Base-by-base conservation (phyloP, 441 rosid genomes). In the Lepidium campestre region DNA sequence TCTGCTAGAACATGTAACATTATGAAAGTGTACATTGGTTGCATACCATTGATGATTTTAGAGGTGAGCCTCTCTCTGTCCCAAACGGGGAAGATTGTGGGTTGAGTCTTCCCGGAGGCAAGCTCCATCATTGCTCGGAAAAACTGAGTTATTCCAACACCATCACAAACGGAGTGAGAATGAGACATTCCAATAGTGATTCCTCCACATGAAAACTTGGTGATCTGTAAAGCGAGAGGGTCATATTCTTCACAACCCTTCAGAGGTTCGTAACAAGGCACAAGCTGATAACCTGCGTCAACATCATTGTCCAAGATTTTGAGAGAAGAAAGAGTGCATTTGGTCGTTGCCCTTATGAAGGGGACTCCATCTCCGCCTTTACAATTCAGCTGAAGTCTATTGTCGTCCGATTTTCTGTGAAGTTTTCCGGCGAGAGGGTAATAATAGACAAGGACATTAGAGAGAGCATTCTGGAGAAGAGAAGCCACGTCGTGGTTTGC, bases 121-220 rank as follows among this genome's bases (percentile, higher is more conserved):
- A 83, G 57, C 68, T 83, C 82, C 11, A 67, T 59, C 57, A 81
- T 4, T 29, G 83, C 70, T 73, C 54, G 65, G 20, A 70, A 75
- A 55, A 84, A 62, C 14, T 82, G 82, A 63, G 86, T 72, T 18
- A 68, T 68, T 9, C 88, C 88, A 34, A 55, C 66, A 19, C 88
- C 84, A 53, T 84, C 88, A 53, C 70, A 64, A 0, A 80, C 71
- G 0, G 85, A 47, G 58, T 84, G 89, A n/a, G 79, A 68, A 32
- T 78, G 61, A 34, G 81, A 72, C 78, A 79, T 69, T 19, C 85
- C 86, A 49, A 84, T 49, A 1, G 82, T 70, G 42, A 84, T 78
- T 25, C 89, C 89, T 5, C 89, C 89, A 52, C 89, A 84, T 3
- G 75, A 20, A 52, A 80, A 80, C 29, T 64, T 79, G 0, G 89